A percentile compares a stretch with the other conserved stretches of the same genome.
phyloP scores from a whole-genome alignment of 805 yeast genomes.

The Sugiyamaella boreocaroliniensis region DNA sequence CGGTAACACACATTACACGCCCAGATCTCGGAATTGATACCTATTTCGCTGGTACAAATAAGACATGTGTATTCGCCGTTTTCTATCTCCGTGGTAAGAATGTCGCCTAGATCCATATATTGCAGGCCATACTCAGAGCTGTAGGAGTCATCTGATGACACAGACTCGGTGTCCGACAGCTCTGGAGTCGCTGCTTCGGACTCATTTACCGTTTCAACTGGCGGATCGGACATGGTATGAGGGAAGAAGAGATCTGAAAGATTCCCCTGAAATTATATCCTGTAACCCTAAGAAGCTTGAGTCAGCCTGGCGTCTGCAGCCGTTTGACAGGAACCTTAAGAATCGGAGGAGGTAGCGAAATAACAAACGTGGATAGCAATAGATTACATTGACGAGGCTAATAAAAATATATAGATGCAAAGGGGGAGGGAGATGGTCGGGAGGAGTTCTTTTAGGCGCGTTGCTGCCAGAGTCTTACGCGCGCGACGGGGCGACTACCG shows the following conservation, averaged over 20 bases:
- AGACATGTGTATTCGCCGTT: conserved; percentile 74
- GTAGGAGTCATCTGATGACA: neutral
- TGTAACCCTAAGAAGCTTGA: neutral
- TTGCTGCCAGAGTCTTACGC: no score
- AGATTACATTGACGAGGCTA: neutral
- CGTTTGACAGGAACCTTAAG: neutral
- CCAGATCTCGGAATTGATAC: conserved; percentile 62
- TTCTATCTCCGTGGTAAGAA: conserved; percentile 50
- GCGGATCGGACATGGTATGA: neutral
- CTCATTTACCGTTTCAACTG: no score
- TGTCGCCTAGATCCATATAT: conserved; percentile 27
- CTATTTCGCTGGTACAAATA: conserved; percentile 81
- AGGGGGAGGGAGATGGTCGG: neutral
- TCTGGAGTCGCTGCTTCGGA: no score
- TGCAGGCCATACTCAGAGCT: conserved; percentile 16
- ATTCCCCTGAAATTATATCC: neutral
- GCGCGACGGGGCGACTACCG: neutral
- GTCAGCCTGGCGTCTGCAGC: neutral
- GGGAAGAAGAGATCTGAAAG: neutral
- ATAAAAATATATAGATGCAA: neutral
- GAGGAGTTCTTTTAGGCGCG: no score
- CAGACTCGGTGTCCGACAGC: neutral
- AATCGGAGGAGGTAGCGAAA: neutral
- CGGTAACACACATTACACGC: conserved; percentile 71
- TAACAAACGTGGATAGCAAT: no score